These are phyloP conservation scores for Phytophthora hibernalis DNA, from an alignment of 352 stramenopile species.

Conservation along the genomic window DNA sequence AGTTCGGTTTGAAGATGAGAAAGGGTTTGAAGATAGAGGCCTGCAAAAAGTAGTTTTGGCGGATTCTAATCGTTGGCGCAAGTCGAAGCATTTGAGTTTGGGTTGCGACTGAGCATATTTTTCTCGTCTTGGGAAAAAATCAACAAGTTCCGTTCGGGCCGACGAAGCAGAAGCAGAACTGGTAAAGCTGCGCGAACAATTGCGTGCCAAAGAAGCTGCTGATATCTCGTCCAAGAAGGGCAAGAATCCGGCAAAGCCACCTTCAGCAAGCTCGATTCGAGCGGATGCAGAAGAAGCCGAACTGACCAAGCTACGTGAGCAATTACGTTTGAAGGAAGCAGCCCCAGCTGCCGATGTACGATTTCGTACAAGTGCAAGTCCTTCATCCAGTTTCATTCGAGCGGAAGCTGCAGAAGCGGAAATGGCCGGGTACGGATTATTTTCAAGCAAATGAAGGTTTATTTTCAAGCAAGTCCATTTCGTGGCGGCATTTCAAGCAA, in stretches of 20 bases:
- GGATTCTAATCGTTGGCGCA: neutral
- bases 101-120: neutral
- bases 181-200: neutral
- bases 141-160: neutral
- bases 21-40: too few species aligned
- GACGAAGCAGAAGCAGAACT: neutral
- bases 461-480: too few species aligned
- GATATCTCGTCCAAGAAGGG: neutral
- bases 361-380: neutral
- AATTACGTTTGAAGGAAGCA: neutral
- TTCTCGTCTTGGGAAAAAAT: neutral
- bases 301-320: slow-evolving; percentile 5
- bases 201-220: neutral
- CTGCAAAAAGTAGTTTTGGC: too few species aligned
- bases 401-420: too few species aligned
- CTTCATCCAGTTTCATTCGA: neutral
- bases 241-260: neutral
- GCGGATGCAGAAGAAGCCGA: neutral
- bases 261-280: neutral
- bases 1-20: too few species aligned
- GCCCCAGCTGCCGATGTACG: neutral
- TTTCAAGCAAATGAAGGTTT: too few species aligned
- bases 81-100: neutral
- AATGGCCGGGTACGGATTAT: too few species aligned
- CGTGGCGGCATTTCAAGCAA: too few species aligned